Conservation (phyloP, 257 asterid genomes). For the Solanum bulbocastanum region DNA sequence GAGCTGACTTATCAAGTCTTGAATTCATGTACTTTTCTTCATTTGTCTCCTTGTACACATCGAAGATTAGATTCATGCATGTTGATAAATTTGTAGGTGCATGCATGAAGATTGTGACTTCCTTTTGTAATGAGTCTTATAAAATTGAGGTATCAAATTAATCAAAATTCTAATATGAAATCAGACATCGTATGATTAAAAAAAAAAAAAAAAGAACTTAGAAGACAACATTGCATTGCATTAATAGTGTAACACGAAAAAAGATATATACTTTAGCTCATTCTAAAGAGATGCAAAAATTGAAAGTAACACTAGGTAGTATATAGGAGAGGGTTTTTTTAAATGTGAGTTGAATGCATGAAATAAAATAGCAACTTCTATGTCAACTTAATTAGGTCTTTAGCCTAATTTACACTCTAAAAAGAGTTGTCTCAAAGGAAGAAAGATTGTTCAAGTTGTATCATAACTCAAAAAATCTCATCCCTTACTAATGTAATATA, state of each 20-base stretch:
- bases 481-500: background rate
- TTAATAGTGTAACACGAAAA: background rate
- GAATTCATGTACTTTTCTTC: background rate
- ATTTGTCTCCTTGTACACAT: background rate
- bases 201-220: background rate
- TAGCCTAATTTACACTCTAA: background rate
- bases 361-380: background rate
- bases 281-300: background rate
- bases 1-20: background rate
- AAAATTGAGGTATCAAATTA: background rate
- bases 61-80: background rate
- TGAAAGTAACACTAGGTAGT: background rate
- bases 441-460: background rate
- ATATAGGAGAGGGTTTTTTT: too few species aligned
- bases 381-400: background rate
- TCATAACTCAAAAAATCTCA: too few species aligned
- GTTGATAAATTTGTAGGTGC: background rate
- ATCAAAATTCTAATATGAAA: background rate
- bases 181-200: background rate
- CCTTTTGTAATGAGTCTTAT: background rate
- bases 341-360: background rate
- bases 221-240: background rate
- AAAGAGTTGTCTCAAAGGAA: too few species aligned
- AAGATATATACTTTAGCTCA: background rate
- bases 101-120: background rate